A percentile compares a stretch with the other conserved stretches of the same genome.
Evolutionary conservation across 768 basidiomycete species (phyloP).

Genomic region (Gelatoporia subvermispora): DNA sequence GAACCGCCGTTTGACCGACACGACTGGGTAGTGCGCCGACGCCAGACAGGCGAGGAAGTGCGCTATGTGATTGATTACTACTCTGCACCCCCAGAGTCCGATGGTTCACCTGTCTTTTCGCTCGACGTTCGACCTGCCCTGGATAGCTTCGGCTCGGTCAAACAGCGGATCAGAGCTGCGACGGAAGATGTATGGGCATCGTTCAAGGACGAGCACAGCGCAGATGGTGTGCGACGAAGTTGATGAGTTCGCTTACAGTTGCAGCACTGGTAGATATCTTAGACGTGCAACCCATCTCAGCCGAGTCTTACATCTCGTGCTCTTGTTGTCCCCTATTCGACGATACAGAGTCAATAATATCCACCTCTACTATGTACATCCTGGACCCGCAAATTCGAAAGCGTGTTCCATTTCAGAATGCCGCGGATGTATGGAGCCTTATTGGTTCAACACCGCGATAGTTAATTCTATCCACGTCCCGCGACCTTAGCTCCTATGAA

Average conservation of each 20-base stretch:
- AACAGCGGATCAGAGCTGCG: conserved; percentile 58
- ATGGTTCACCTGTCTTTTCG: conserved; percentile 92
- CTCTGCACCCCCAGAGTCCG: conserved; percentile 81
- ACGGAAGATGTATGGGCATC: conserved; percentile 65
- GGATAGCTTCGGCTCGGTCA: conserved; percentile 75
- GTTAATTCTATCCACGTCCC: no score
- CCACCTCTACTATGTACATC: no score
- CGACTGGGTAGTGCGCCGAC: conserved; percentile 92
- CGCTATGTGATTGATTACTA: conserved; percentile 99
- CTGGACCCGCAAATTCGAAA: no score
- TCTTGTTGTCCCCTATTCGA: no score
- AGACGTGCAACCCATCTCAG: no score
- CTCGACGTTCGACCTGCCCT: conserved; percentile 94
- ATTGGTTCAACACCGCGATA: no score
- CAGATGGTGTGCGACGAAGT: background rate
- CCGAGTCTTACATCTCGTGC: no score
- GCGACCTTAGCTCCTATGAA: no score
- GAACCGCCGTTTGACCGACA: conserved; percentile 93
- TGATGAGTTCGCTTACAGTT: background rate
- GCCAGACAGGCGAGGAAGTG: conserved; percentile 72
- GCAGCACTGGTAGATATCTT: no score
- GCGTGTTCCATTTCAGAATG: no score
- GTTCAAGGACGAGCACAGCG: conserved; percentile 18
- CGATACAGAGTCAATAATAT: no score
- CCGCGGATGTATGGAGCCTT: no score